These are phyloP conservation scores for Phytophthora melonis DNA, from an alignment of 352 stramenopile species.

Conservation along the genomic window DNA sequence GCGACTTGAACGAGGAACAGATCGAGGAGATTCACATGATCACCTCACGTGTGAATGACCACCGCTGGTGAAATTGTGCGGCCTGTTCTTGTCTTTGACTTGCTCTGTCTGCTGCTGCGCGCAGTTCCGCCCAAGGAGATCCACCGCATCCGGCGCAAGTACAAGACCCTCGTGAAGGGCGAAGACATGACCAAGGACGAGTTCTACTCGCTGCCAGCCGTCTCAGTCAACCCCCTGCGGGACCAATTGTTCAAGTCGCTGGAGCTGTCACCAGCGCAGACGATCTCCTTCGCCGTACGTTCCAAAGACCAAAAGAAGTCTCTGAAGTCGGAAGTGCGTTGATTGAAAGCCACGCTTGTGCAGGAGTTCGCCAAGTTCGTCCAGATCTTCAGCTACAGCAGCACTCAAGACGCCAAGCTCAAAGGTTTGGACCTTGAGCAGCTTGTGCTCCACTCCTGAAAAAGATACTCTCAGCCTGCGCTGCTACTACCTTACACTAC, in stretches of 20 bases:
- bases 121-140: slow-evolving; percentile 66
- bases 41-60: slow-evolving; percentile 50
- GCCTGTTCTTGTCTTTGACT: slow-evolving; percentile 6
- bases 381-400: slow-evolving; percentile 69
- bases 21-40: slow-evolving; percentile 72
- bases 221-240: slow-evolving; percentile 55
- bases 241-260: slow-evolving; percentile 57
- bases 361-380: slow-evolving; percentile 71
- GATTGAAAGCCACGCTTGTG: neutral
- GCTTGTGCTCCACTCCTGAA: no score
- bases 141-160: slow-evolving; percentile 58
- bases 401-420: slow-evolving; percentile 56
- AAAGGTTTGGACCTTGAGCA: slow-evolving; percentile 35
- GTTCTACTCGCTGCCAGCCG: slow-evolving; percentile 54
- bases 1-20: slow-evolving; percentile 65
- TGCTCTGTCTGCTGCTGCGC: neutral
- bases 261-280: slow-evolving; percentile 42
- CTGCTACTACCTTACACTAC: neutral
- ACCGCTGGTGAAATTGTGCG: neutral
- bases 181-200: slow-evolving; percentile 70
- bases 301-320: neutral
- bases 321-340: neutral
- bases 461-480: neutral
- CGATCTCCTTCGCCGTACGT: slow-evolving; percentile 52
- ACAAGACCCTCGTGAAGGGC: slow-evolving; percentile 35